Evolutionary conservation across 1,139 yeast genomes (phyloP), one percentile per base, ranked within the genome.

Genomic region (Saccharomycopsis hybrid): DNA sequence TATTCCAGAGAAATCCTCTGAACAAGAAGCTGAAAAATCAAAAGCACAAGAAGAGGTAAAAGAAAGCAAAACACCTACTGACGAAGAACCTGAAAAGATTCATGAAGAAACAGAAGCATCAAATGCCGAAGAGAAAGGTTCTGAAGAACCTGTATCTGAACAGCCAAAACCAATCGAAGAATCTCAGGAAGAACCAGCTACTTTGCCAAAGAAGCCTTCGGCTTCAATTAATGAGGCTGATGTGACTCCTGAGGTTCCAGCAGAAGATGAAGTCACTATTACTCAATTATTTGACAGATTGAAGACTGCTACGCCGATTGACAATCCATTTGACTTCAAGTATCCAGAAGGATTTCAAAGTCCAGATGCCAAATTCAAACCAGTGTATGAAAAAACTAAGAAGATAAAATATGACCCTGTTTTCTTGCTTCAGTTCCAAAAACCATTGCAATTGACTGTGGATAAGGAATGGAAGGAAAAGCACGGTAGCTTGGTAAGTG

Each of bases 381-480:
- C 68, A 38, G 61, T 63, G 27, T 52, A 44, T 33, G 44, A 47
- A 25, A 68, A 66, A 32, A 63, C 71, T 41, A 75, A 73, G 60
- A 76, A 74, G 59, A 77, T 74, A 61, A 75, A 80, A 63, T 92
- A 92, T 65, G 95, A 89, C 62, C 87, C 90, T 32, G 80, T 73
- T 44, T 92, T 92, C 69, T 74, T 92, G 65, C 65, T 82, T 46
- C 96, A 88, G 68, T 90, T 92, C 72, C 80, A 77, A 56, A 72
- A 74, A 37, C 72, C 76, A 42, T 75, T 85, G 49, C 72, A 71
- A 49, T 80, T 74, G 60, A 74, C 76, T 40, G 74, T 80, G 38
- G 92, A 85, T 60, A 77, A 77, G 36, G 81, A 76, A 59, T 87
- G 90, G 83, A 82, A 77, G 56, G 71, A 41, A 24, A 38, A 43